phyloP scores from a whole-genome alignment of 2,329 filamentous ascomycete species.

The Colletotrichum sp. region DNA sequence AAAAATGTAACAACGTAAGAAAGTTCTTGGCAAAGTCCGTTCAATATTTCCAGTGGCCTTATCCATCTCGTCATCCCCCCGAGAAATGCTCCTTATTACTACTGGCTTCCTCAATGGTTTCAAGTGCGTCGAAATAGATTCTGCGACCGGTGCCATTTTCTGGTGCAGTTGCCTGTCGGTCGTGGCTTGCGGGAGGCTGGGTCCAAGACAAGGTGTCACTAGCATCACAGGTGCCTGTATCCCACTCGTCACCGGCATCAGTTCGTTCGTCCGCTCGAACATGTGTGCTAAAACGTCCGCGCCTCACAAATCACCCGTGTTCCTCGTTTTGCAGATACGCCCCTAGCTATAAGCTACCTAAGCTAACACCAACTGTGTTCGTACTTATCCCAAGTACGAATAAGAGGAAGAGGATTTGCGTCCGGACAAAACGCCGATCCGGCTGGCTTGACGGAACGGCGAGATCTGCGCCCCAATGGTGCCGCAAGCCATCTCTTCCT shows the following conservation, averaged over 20 bases:
- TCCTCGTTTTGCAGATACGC: not conserved
- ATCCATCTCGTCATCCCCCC: not conserved
- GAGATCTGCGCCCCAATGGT: not conserved
- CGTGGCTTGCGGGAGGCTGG: conserved; percentile 5
- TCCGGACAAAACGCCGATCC: not conserved
- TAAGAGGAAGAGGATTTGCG: not conserved
- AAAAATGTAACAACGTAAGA: not conserved
- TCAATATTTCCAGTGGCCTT: not conserved
- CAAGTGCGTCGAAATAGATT: not conserved
- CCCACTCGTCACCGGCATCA: not conserved
- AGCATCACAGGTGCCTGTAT: not conserved
- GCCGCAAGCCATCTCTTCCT: not conserved
- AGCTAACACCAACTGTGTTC: not conserved
- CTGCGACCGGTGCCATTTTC: not conserved
- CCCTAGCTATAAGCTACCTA: not conserved
- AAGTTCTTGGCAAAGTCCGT: not conserved
- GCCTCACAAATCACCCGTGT: not conserved
- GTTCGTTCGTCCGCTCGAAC: not conserved
- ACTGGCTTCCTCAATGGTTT: not conserved
- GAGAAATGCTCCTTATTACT: not conserved
- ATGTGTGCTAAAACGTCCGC: not conserved
- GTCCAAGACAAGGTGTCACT: not conserved
- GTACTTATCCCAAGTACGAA: not conserved
- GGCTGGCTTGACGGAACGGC: not conserved
- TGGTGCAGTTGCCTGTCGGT: not conserved